Conservation (phyloP, 1,139 yeast species). For the Lipomyces yarrowii region DNA sequence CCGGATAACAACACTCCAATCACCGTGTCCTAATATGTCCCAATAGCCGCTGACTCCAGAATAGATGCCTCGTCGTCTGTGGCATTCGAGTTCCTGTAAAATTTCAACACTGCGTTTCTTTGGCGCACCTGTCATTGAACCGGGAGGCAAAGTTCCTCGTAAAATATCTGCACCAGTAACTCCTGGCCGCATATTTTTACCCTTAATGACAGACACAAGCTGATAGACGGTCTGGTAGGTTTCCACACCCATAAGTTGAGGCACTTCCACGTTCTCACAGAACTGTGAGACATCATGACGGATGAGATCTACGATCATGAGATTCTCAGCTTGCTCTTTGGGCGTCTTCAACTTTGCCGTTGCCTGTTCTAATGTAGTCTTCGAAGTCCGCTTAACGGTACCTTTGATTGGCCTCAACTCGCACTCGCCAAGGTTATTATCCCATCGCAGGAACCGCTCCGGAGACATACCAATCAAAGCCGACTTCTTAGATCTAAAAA, state of each 20-base stretch:
- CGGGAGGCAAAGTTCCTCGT: constrained; percentile 86
- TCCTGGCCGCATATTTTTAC: constrained; percentile 47
- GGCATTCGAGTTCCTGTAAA: constrained; percentile 55
- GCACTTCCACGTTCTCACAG: constrained; percentile 58
- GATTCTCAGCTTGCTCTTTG: constrained; percentile 91
- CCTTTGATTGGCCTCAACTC: constrained; percentile 96
- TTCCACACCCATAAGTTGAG: constrained; percentile 86
- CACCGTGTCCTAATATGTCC: constrained; percentile 78
- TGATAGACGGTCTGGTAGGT: constrained; percentile 91
- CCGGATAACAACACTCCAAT: constrained; percentile 95
- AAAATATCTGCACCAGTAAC: constrained; percentile 79
- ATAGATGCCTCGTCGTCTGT: constrained; percentile 76
- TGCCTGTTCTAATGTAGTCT: constrained; percentile 40
- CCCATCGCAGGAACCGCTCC: constrained; percentile 88
- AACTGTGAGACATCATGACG: constrained; percentile 85
- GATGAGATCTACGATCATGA: constrained; percentile 95
- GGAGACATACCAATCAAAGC: constrained; percentile 86
- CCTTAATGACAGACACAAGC: constrained; percentile 85
- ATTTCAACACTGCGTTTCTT: constrained; percentile 89
- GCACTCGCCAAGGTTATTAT: constrained; percentile 51
- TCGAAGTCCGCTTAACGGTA: constrained; percentile 66
- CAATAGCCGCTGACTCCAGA: constrained; percentile 97
- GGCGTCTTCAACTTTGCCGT: constrained; percentile 78
- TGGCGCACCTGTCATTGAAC: constrained; percentile 99
- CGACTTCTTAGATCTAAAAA: constrained; percentile 70